Percentiles rank a stretch among this genome's conserved stretches.
These are phyloP conservation scores for Sambucus nigra DNA, from an alignment of 129 eudicot genomes.

Conservation along the genomic window DNA sequence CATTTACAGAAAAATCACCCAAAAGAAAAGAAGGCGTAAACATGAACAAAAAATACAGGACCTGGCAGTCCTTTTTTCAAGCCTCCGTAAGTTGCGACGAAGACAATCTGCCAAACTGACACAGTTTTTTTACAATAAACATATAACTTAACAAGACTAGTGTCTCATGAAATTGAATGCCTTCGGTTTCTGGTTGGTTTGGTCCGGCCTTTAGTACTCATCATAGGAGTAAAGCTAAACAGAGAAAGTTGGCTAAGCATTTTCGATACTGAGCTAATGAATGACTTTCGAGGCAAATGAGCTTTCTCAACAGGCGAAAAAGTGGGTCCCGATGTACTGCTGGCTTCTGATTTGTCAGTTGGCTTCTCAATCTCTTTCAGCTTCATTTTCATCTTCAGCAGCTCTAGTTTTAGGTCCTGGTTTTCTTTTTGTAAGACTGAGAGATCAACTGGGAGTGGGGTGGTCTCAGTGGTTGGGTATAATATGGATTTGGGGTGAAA, in stretches of 20 bases:
- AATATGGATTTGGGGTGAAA: slow-evolving; percentile 17
- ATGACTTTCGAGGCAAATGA: slow-evolving; percentile 67
- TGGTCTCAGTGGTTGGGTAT: slow-evolving; percentile 17
- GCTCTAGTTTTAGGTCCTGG: slow-evolving; percentile 80
- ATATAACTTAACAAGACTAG: too few species aligned
- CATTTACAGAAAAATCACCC: too few species aligned
- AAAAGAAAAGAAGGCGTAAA: too few species aligned
- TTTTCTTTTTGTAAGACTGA: slow-evolving; percentile 51
- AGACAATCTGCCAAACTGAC: not conserved
- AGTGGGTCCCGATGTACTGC: slow-evolving; percentile 21
- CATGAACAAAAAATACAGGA: too few species aligned
- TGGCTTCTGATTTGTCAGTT: slow-evolving; percentile 10
- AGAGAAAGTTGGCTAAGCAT: slow-evolving; percentile 47
- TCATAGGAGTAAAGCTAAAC: slow-evolving; percentile 20
- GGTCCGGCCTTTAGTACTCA: slow-evolving; percentile 29
- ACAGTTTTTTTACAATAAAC: too few species aligned
- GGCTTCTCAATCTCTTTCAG: slow-evolving; percentile 49
- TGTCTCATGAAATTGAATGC: too few species aligned
- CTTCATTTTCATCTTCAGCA: slow-evolving; percentile 56
- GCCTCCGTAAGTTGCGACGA: slow-evolving; percentile 1
- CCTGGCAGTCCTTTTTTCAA: slow-evolving; percentile 1
- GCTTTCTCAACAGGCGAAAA: slow-evolving; percentile 43
- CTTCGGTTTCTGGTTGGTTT: slow-evolving; percentile 64
- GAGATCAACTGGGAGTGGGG: slow-evolving; percentile 33
- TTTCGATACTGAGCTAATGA: slow-evolving; percentile 60